Base-by-base conservation (phyloP, 805 yeast species). In the Kuraishia cidri region DNA sequence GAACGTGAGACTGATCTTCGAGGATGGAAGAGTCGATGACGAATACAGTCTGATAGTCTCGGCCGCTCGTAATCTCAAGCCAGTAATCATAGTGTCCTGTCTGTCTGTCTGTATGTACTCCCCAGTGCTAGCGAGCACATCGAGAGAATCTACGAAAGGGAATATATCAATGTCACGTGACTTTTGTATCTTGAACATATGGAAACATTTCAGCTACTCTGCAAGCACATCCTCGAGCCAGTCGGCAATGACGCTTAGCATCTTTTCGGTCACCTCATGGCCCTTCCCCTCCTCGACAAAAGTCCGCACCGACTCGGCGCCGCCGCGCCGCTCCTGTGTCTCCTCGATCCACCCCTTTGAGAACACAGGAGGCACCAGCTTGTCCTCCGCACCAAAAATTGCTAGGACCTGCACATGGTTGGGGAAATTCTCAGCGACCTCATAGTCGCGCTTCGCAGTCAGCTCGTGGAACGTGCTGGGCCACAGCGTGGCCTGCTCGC, bases 1-100 rank as follows among this genome's bases (percentile, higher is more conserved):
- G 33, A 82, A 67, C 0, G 80, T 76, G 21, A 79, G 50, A 14
- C 44, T 45, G 3, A 60, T 36, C 9, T 12, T 16, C 15, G 13
- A 15, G 7, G 10, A 6, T 14, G 17, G 15, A 4, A 7, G 6
- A 4, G 17, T 10, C 5, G 27, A 14, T 6, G 27, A 14, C 13
- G 27, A 25, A 6, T 14, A 5, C 27, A 25, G 13, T 25, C 27
- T 25, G n/a, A n/a, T n/a, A n/a, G n/a, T n/a, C n/a, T n/a, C n/a
- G n/a, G n/a, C n/a, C n/a, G n/a, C n/a, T n/a, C n/a, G n/a, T n/a
- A n/a, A n/a, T n/a, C n/a, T n/a, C n/a, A n/a, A n/a, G n/a, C n/a
- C n/a, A n/a, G n/a, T n/a, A n/a, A n/a, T n/a, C n/a, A n/a, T n/a
- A n/a, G n/a, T n/a, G n/a, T n/a, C n/a, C n/a, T n/a, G n/a, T n/a